Conservation (phyloP, 306 rosid species). For the Trifolium pratense region DNA sequence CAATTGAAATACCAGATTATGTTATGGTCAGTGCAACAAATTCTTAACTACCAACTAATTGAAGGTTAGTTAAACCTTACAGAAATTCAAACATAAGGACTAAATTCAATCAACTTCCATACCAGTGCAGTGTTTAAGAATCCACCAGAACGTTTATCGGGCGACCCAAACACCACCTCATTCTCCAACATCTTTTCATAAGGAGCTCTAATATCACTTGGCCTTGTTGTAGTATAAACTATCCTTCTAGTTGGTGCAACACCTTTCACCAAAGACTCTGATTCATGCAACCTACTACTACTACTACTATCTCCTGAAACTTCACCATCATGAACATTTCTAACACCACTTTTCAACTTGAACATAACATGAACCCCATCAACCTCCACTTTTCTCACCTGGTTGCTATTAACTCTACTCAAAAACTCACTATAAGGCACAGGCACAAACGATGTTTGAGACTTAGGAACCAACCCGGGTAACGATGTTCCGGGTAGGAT, state of each 20-base stretch:
- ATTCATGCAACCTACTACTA: slow-evolving; percentile 47
- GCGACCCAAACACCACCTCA: slow-evolving; percentile 91
- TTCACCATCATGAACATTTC: slow-evolving; percentile 53
- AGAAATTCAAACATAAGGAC: not conserved
- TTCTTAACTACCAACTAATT: not conserved
- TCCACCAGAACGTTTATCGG: slow-evolving; percentile 91
- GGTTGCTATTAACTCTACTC: slow-evolving; percentile 71
- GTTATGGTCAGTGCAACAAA: not conserved
- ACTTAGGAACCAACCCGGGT: slow-evolving; percentile 75
- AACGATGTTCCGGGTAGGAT: slow-evolving; percentile 77
- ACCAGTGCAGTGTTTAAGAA: slow-evolving; percentile 92
- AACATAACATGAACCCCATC: slow-evolving; percentile 94
- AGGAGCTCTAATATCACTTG: slow-evolving; percentile 84
- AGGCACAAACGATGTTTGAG: slow-evolving; percentile 49
- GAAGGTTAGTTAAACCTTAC: not conserved
- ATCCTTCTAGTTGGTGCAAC: slow-evolving; percentile 77
- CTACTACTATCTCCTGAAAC: slow-evolving; percentile 18
- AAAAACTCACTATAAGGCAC: slow-evolving; percentile 91
- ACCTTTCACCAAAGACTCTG: slow-evolving; percentile 71
- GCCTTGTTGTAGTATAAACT: slow-evolving; percentile 86
- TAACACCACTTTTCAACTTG: slow-evolving; percentile 70
- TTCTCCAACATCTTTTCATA: slow-evolving; percentile 95
- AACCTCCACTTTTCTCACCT: slow-evolving; percentile 92
- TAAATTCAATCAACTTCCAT: slow-evolving; percentile 39
- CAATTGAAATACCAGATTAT: not conserved